phyloP scores from a whole-genome alignment of 2,329 filamentous ascomycete species.

The Colletotrichum tropicicola region DNA sequence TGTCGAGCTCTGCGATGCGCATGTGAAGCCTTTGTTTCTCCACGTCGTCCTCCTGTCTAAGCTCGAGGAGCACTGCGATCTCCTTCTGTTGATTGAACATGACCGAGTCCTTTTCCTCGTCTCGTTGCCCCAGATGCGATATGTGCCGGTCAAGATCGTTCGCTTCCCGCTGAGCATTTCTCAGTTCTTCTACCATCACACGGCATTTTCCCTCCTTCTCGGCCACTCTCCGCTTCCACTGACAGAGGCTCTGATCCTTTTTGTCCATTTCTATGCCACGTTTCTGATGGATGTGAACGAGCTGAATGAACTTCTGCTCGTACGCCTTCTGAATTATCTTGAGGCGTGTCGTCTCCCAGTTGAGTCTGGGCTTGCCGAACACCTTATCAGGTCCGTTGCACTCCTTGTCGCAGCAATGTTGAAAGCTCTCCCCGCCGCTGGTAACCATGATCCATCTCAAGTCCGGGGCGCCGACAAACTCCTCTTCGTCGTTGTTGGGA shows the following conservation, averaged over 20 bases:
- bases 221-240: too few species aligned
- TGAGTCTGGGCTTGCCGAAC: not conserved
- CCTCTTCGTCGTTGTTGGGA: not conserved
- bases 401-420: constrained; percentile 20
- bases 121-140: not conserved
- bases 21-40: not conserved
- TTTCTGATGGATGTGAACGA: not conserved
- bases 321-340: constrained; percentile 11
- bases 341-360: not conserved
- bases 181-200: too few species aligned
- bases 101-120: not conserved
- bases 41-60: not conserved
- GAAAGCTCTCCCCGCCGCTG: not conserved
- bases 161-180: too few species aligned
- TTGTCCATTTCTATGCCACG: too few species aligned
- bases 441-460: constrained; percentile 1
- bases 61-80: not conserved
- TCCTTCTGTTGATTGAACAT: not conserved
- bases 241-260: too few species aligned
- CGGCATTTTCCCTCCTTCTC: too few species aligned
- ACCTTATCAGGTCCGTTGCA: not conserved
- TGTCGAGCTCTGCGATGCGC: not conserved
- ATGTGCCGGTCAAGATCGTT: too few species aligned
- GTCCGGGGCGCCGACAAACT: not conserved
- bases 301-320: constrained; percentile 4